These are phyloP conservation scores for Epichloe bromicola DNA, from an alignment of 2,329 filamentous ascomycete genomes.

Conservation along the genomic window DNA sequence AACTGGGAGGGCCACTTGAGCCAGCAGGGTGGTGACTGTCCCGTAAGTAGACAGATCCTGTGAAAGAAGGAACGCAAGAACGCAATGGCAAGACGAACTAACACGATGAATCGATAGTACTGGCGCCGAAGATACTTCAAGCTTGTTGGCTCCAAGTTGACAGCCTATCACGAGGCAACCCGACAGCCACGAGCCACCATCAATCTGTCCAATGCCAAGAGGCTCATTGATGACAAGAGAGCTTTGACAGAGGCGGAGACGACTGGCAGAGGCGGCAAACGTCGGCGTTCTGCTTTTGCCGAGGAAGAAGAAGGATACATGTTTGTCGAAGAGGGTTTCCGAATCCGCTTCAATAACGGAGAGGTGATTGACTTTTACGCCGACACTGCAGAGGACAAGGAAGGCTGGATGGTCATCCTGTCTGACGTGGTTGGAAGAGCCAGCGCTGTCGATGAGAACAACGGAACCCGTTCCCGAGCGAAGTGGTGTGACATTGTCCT, in stretches of 20 bases:
- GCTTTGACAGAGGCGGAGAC: slow-evolving; percentile 75
- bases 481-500: slow-evolving; percentile 59
- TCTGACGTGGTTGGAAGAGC: slow-evolving; percentile 53
- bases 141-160: slow-evolving; percentile 78
- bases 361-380: slow-evolving; percentile 98
- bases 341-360: slow-evolving; percentile 94
- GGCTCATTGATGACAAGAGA: slow-evolving; percentile 84
- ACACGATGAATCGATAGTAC: slow-evolving; percentile 45
- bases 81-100: slow-evolving; percentile 15
- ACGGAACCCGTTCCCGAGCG: slow-evolving; percentile 30
- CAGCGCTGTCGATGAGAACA: slow-evolving; percentile 31
- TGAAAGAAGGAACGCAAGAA: too few relatives aligned
- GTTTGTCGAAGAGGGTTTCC: slow-evolving; percentile 98
- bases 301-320: slow-evolving; percentile 99
- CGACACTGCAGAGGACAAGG: slow-evolving; percentile 75
- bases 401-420: slow-evolving; percentile 87
- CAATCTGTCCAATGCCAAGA: slow-evolving; percentile 84
- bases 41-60: slow-evolving; percentile 48
- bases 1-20: slow-evolving; percentile 83
- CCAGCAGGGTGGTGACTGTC: slow-evolving; percentile 95
- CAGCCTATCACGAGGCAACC: slow-evolving; percentile 90
- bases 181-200: slow-evolving; percentile 93
- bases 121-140: slow-evolving; percentile 98
- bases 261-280: slow-evolving; percentile 59
- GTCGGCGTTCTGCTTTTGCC: slow-evolving; percentile 87